Conservation (phyloP, 1,139 yeast genomes). For the Kodamaea fungicola region DNA sequence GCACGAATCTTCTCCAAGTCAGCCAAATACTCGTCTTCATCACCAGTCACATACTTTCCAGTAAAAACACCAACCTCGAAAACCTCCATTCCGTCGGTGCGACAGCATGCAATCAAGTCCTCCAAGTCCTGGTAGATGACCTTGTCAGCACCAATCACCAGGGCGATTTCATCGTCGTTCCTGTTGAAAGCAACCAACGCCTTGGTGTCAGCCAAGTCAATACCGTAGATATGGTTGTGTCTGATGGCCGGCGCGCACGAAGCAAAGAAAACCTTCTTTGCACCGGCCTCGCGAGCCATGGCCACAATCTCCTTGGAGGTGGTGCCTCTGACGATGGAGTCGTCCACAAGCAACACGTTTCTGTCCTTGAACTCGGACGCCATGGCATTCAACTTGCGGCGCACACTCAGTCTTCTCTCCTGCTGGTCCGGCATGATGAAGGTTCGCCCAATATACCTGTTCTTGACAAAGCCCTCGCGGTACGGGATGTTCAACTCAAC, state of each 20-base stretch:
- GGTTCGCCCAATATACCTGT: constrained; percentile 95
- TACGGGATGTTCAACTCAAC: constrained; percentile 76
- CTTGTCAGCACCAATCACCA: constrained; percentile 84
- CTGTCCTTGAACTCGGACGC: constrained; percentile 83
- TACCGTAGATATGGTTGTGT: constrained; percentile 93
- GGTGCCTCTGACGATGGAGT: constrained; percentile 96
- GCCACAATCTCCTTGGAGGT: constrained; percentile 93
- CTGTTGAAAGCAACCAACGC: constrained; percentile 88
- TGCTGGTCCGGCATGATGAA: constrained; percentile 98
- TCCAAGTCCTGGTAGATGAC: constrained; percentile 85
- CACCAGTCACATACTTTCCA: constrained; percentile 89
- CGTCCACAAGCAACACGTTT: constrained; percentile 91
- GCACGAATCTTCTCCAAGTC: constrained; percentile 85
- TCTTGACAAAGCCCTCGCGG: constrained; percentile 96
- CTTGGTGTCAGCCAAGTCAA: constrained; percentile 92
- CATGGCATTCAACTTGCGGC: constrained; percentile 96
- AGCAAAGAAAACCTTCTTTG: constrained; percentile 87
- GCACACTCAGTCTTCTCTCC: constrained; percentile 89
- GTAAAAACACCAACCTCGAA: constrained; percentile 98
- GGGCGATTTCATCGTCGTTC: constrained; percentile 68
- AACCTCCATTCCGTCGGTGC: constrained; percentile 47
- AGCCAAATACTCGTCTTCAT: constrained; percentile 74
- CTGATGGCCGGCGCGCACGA: constrained; percentile 98
- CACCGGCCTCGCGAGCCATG: constrained; percentile 99
- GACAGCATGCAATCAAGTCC: constrained; percentile 80